Evolutionary conservation across 805 yeast genomes (phyloP).

Genomic region (Metschnikowia cubensis): DNA sequence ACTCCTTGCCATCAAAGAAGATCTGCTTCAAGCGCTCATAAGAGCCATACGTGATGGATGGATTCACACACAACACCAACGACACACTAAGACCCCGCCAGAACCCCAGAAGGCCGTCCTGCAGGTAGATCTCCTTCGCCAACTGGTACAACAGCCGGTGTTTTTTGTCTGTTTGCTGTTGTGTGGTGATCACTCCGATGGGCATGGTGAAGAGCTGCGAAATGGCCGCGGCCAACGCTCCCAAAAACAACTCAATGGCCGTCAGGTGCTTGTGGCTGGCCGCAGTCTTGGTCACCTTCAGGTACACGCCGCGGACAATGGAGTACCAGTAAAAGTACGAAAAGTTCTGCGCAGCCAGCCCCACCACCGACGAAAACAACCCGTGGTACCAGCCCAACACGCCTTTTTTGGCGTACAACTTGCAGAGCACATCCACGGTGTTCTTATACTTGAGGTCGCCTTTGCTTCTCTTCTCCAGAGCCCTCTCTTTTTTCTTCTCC

Average conservation of each 20-base stretch:
- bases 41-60: conserved; percentile 82
- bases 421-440: conserved; percentile 57
- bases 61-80: conserved; percentile 72
- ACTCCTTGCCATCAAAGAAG: conserved; percentile 40
- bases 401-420: conserved; percentile 60
- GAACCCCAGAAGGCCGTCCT: conserved; percentile 66
- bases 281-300: conserved; percentile 31
- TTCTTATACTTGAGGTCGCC: conserved; percentile 44
- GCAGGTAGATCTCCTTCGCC: conserved; percentile 47
- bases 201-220: conserved; percentile 81
- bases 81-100: conserved; percentile 86
- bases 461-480: conserved; percentile 15
- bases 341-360: conserved; percentile 74
- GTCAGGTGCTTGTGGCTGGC: conserved; percentile 47
- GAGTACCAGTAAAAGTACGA: conserved; percentile 89
- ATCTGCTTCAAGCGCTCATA: conserved; percentile 62
- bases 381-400: conserved; percentile 71
- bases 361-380: conserved; percentile 58
- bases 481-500: not conserved
- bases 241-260: conserved; percentile 63
- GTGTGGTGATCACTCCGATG: conserved; percentile 66
- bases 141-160: conserved; percentile 31
- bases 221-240: conserved; percentile 78
- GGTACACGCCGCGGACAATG: conserved; percentile 55
- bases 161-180: conserved; percentile 50